These are phyloP conservation scores for Apiotrichum porosum DNA, from an alignment of 1,284 basidiomycete species.

Conservation along the genomic window DNA sequence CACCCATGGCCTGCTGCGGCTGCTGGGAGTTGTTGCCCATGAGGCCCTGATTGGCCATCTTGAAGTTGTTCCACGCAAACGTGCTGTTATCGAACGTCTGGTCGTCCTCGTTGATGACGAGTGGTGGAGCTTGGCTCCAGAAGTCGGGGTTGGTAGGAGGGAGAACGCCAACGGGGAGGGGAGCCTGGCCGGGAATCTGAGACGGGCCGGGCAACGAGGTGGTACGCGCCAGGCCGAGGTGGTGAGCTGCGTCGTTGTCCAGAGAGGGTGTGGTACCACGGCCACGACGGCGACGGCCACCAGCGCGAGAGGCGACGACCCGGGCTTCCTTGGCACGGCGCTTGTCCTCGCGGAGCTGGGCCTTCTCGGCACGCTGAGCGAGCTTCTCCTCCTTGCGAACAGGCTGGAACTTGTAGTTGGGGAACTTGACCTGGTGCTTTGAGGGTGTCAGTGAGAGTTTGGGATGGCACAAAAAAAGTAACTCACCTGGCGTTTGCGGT, in stretches of 20 bases:
- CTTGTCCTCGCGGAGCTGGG: slow-evolving; percentile 27
- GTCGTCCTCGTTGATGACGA: too few relatives aligned
- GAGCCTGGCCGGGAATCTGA: too few relatives aligned
- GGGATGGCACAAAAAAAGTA: neutral
- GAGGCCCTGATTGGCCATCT: too few relatives aligned
- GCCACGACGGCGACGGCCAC: neutral
- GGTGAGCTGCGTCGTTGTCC: neutral
- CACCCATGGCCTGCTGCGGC: too few relatives aligned
- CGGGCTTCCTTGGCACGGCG: slow-evolving; percentile 24
- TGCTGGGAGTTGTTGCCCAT: too few relatives aligned
- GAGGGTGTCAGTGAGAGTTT: neutral
- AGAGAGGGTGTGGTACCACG: neutral
- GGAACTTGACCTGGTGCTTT: slow-evolving; percentile 61
- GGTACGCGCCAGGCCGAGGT: neutral
- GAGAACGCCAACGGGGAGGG: too few relatives aligned
- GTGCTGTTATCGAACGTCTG: too few relatives aligned
- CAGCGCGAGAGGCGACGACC: neutral
- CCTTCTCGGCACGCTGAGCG: slow-evolving; percentile 50
- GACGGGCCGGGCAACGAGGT: neutral
- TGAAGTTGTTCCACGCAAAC: too few relatives aligned
- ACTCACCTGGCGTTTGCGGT: slow-evolving; percentile 59
- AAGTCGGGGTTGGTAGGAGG: too few relatives aligned
- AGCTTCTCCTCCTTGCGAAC: slow-evolving; percentile 62
- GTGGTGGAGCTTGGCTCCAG: too few relatives aligned
- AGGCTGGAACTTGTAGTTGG: slow-evolving; percentile 69